Evolutionary conservation across 2,329 filamentous ascomycete species (phyloP).

Genomic region (Sordariomycetes sp.): DNA sequence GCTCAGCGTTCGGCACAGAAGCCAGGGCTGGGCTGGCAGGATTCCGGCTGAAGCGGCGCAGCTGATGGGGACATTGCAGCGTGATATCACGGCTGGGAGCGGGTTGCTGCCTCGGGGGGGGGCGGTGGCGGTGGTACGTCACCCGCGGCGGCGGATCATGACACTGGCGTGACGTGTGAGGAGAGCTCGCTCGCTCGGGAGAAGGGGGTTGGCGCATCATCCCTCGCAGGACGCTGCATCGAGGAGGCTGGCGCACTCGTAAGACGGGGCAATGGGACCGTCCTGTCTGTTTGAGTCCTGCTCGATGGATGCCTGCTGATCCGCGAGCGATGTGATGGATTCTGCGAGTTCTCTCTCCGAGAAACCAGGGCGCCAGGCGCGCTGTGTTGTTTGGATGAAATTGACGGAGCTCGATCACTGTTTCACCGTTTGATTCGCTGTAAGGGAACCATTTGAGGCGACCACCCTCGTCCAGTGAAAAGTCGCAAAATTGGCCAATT

Average conservation of each 20-base stretch:
- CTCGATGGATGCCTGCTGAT: neutral
- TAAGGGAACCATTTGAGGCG: too few relatives aligned
- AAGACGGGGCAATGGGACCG: neutral
- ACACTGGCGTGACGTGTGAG: neutral
- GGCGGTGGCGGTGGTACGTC: neutral
- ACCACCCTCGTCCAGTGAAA: neutral
- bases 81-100: neutral
- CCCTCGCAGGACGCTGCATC: neutral
- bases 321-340: neutral
- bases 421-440: neutral
- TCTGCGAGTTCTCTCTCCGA: neutral
- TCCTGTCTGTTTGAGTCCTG: too few relatives aligned
- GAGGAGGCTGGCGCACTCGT: neutral
- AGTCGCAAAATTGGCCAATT: neutral
- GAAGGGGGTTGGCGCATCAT: neutral
- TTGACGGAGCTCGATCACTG: neutral
- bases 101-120: neutral
- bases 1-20: too few relatives aligned
- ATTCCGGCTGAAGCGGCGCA: neutral
- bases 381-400: neutral
- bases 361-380: neutral
- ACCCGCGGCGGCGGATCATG: neutral
- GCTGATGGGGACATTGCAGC: neutral
- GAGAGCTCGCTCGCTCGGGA: neutral
- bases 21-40: neutral